Percentiles rank a stretch among this genome's conserved stretches.
phyloP scores from a whole-genome alignment of 2,329 filamentous ascomycete species.

The Lasiodiplodia citricola region DNA sequence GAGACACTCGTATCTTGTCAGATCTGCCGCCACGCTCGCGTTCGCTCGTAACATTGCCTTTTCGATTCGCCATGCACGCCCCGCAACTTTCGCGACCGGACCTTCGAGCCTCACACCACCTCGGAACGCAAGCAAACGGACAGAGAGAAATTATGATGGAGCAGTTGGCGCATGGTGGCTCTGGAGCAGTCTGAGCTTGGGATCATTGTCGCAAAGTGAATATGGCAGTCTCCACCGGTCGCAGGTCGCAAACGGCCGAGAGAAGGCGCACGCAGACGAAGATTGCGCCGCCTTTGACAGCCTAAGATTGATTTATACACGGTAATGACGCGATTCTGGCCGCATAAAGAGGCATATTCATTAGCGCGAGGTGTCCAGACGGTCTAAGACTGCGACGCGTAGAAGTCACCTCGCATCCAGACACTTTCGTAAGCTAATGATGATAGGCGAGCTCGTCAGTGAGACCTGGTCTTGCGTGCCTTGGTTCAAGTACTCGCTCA shows the following conservation, averaged over 20 bases:
- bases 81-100: not conserved
- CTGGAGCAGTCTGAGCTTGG: not conserved
- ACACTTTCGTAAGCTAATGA: too few species aligned
- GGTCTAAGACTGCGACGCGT: too few species aligned
- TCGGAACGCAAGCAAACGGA: not conserved
- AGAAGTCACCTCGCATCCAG: too few species aligned
- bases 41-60: not conserved
- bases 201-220: not conserved
- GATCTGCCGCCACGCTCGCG: not conserved
- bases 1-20: not conserved
- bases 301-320: too few species aligned
- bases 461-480: too few species aligned
- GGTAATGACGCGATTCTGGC: too few species aligned
- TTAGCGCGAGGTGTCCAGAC: too few species aligned
- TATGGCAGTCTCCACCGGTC: not conserved
- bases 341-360: too few species aligned
- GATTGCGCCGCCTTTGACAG: too few species aligned
- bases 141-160: not conserved
- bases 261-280: not conserved
- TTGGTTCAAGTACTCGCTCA: too few species aligned
- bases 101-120: not conserved
- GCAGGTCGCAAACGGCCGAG: not conserved
- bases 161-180: not conserved
- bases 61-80: not conserved
- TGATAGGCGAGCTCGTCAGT: too few species aligned